Evolutionary conservation across 148 eudicot species (phyloP).

Genomic region (Amaranthus palmeri): DNA sequence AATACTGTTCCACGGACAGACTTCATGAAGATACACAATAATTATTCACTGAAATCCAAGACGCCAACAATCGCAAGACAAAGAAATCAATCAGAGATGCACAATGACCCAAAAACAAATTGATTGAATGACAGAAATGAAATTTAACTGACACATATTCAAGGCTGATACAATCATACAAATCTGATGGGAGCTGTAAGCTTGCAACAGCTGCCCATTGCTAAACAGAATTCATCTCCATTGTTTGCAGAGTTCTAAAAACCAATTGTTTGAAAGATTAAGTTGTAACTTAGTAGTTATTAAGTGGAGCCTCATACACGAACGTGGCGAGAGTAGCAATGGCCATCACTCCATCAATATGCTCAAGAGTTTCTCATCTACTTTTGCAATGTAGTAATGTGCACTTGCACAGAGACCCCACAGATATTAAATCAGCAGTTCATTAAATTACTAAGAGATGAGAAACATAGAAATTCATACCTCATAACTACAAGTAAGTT

Average conservation of each 20-base stretch:
- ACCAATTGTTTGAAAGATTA: too few species aligned
- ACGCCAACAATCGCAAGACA: not conserved
- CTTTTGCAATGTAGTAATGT: too few species aligned
- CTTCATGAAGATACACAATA: not conserved
- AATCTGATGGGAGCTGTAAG: too few species aligned
- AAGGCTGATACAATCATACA: too few species aligned
- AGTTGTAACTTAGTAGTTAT: not conserved
- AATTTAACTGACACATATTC: too few species aligned
- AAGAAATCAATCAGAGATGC: not conserved
- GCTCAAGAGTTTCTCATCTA: not conserved
- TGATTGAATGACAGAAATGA: too few species aligned
- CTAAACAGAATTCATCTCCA: too few species aligned
- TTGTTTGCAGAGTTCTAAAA: too few species aligned
- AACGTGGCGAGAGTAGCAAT: not conserved
- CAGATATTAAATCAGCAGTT: not conserved
- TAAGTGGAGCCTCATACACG: not conserved
- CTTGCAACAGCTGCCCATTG: too few species aligned
- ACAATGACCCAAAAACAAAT: too few species aligned
- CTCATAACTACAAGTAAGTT: conserved; percentile 76
- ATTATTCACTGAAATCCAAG: not conserved
- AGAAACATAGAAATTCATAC: conserved; percentile 27
- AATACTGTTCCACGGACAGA: too few species aligned
- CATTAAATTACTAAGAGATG: too few species aligned
- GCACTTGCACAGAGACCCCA: not conserved
- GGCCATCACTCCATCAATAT: not conserved